Evolutionary conservation across 1,139 yeast genomes (phyloP), one percentile per base, ranked within the genome.

Genomic region (Williopsis jadinii): DNA sequence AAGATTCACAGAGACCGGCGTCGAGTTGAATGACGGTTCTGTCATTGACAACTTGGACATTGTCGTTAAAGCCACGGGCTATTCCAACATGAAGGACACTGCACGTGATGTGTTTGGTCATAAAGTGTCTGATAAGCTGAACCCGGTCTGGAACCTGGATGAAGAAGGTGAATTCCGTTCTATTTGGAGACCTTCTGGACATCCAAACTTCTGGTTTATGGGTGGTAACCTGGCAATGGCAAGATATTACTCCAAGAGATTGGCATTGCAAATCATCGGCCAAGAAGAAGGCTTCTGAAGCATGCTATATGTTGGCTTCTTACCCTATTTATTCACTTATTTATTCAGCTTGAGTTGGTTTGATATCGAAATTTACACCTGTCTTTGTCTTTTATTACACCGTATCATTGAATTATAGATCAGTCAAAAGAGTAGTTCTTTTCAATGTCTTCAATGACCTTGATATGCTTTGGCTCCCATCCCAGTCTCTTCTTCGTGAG

Each of bases 211-310:
- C 47, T 64, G 64, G 62, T 63, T 54, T 42, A 70, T 70, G 73
- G 76, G 76, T 54, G 75, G 74, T 42, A 71, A 71, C 47, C 62
- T 71, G 50, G 75, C 73, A 48, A 56, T 73, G 39, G 68, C 73
- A 11, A 61, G 77, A 58, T 70, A 67, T 45, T 69, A 49, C 43
- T 63, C 68, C 8, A 64, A 63, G 47, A 53, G 59, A 45, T 45
- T 64, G 41, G 68, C 68, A 9, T 51, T 63, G 36, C 62, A 56
- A 38, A 63, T 64, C 42, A 55, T 63, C 44, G 67, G 65, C 6
- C 50, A 50, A 36, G 51, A 47, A 34, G 56, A 54, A 35, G 56
- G 56, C 3, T 40, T 56, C 28, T 19, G n/a, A 26, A 11, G 14
- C 9, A 8, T 4, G 31, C 26, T 9, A 14, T 9, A 14, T 9